Evolutionary conservation across 2,329 filamentous ascomycete species (phyloP), one percentile per base, ranked within the genome.

Genomic region (Cytospora leucostoma): DNA sequence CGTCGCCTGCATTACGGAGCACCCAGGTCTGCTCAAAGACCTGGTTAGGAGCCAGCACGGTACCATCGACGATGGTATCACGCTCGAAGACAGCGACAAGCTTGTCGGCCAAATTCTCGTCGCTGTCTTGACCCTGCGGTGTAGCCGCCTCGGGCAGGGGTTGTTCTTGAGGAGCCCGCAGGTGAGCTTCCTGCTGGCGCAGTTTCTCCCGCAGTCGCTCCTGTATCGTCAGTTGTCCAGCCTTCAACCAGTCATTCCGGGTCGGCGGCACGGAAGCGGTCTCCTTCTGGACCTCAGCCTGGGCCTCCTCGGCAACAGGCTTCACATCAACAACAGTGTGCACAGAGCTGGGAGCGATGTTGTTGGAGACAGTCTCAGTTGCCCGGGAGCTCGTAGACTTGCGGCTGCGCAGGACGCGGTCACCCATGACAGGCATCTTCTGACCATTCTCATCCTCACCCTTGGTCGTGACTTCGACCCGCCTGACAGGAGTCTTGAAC

Each of bases 21-120:
- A 90, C 89, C 95, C 95, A 99, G 2, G 91, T 92, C 77, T 99
- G 93, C 70, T 90, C 86, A 72, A 99, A 97, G 37, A 88, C 84
- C 60, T 87, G 82, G 72, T 90, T 89, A 5, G 90, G 86, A 47
- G 83, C 76, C 62, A 97, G 77, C 63, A 85, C 79, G 52, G 90
- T 91, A 62, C 93, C 93, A 74, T 99, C 95, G 7, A 84, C 74
- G 63, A 97, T 82, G 7, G 86, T 88, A 72, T 99, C 95, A 59
- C 85, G 83, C 66, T 95, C 81, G 73, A 94, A 99, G 69, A 85
- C 72, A 81, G 85, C 82, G 32, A 74, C 72, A 0, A 84, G 75
- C 13, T 79, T 74, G 34, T 72, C 61, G 15, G 51, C 49, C 12
- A 51, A 11, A 19, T 34, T 32, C n/a, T 4, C 3, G 27, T 32